A percentile compares a stretch with the other conserved stretches of the same genome.
Evolutionary conservation across 768 basidiomycete genomes (phyloP).

Genomic region (Termitomyces sp.): DNA sequence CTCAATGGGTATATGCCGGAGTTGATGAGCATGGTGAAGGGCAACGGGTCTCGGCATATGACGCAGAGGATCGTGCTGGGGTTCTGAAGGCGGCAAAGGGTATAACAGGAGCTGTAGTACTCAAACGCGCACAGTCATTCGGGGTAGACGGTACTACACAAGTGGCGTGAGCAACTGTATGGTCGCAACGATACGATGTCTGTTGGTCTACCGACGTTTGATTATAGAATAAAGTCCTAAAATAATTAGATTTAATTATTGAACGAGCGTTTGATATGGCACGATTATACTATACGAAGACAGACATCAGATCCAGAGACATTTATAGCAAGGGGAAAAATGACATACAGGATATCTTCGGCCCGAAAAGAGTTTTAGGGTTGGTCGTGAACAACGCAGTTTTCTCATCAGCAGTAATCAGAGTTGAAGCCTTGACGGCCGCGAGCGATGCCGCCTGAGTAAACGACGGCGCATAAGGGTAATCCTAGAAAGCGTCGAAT

Average conservation of each 20-base stretch:
- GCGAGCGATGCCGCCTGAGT: constrained; percentile 17
- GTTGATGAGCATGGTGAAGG: constrained; percentile 1
- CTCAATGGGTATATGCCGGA: background rate
- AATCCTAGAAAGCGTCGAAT: constrained; percentile 19
- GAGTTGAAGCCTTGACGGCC: constrained; percentile 11
- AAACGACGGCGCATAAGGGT: constrained; percentile 21
- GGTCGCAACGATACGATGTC: no score
- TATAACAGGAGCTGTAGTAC: background rate
- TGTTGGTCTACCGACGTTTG: background rate
- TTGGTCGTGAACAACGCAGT: constrained; percentile 16
- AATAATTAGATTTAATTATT: background rate
- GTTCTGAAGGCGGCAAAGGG: background rate
- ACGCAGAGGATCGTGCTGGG: background rate
- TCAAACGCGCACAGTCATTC: background rate
- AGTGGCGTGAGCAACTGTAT: background rate
- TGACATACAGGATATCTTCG: constrained; percentile 13
- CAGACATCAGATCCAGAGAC: background rate
- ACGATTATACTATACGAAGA: background rate
- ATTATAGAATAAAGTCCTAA: background rate
- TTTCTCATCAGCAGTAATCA: constrained; percentile 14
- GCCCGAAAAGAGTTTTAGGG: constrained; percentile 14
- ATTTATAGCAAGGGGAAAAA: background rate
- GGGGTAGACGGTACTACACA: background rate
- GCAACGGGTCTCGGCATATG: constrained; percentile 1
- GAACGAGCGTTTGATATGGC: background rate